Evolutionary conservation across 805 yeast species (phyloP), one percentile per base, ranked within the genome.

Genomic region (Lipomyces spencermartinsiae): DNA sequence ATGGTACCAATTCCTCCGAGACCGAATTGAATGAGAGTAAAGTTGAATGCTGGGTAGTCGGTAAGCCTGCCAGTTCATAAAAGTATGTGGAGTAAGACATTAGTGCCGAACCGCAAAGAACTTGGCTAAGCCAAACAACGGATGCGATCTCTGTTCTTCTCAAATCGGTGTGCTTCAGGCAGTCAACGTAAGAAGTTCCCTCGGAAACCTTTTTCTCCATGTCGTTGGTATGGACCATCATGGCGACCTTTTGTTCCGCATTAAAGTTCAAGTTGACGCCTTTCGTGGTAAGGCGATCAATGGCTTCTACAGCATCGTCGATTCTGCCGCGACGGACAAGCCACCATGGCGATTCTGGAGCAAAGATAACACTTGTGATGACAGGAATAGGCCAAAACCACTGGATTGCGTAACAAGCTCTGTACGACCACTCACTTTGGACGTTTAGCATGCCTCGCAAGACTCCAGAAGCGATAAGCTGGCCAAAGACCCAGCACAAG

Each of bases 301-400:
- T 19, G 31, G 62, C 22, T 12, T 46, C 6, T 2, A 22, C 37
- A 6, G 69, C 70, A 3, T 67, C 69, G 14, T 51, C 53, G 8
- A 14, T 2, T 35, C 39, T 16, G 29, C 49, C 59, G 37, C 37
- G 37, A n/a, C 70, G 59, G 2, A 67, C 62, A 9, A 65, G 56
- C 65, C 69, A 67, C 70, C 69, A 59, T 2, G 70, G 70, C 5
- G 69, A 67, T 43, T 67, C 69, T 8, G 77, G 78, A 39, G 9
- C 89, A 56, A 87, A 84, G 29, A 66, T 69, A 16, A 71, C 62
- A 19, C 61, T 70, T 4, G 84, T 75, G 35, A 81, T 73, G 35
- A 87, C 74, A 49, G 87, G 86, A 10, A 82, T 74, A 10, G 87
- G 84, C 88, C 88, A 87, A 4, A 81, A 75, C 89, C 89, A 87